Base-by-base conservation (phyloP, 805 yeast species). In the Teunomyces pallodes region DNA sequence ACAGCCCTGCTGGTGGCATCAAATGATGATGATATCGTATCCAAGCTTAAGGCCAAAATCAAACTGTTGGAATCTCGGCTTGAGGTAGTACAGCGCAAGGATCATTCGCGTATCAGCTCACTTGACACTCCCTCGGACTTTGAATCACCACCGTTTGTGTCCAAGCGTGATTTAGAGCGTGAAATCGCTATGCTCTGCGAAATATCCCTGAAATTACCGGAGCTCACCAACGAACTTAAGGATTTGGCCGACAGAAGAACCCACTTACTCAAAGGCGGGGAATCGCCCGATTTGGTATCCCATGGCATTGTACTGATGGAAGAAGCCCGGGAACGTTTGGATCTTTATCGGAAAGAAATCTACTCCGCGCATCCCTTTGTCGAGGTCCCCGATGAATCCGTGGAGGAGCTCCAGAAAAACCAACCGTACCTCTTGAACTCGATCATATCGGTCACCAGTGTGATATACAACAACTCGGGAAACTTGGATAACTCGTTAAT, bases 391-490 rank as follows among this genome's bases (percentile, higher is more conserved):
- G 62, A 61, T 0, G 67, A 70, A 12, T 60, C 78, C 0, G 72
- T 79, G 5, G 81, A 77, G 7, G 70, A 69, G 12, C 57, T 90
- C 45, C 70, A 83, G 42, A 59, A 61, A 10, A 65, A 74, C 1
- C 74, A 75, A 38, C 96, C 95, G 2, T 73, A 79, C 17, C 62
- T 90, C 40, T 81, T 89, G 54, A 76, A 83, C 33, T 74, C 86
- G 0, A 69, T 90, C 12, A 78, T 90, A 77, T 77, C 88, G 2
- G 73, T 82, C 9, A 70, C 87, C 0, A 79, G 86, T 1, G 62
- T 77, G 24, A 65, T 76, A 9, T 65, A 74, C 52, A 60, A 61
- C 5, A 52, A 60, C 13, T 57, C 61, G 27, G 53, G 60, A 1
- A 67, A 75, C 26, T 52, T 66, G 6, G 81, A 77, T 17, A 62